Percentiles rank a stretch among this genome's conserved stretches.
phyloP scores from a whole-genome alignment of 2,329 filamentous ascomycete species.

The Ceratocystiopsis sp. region DNA sequence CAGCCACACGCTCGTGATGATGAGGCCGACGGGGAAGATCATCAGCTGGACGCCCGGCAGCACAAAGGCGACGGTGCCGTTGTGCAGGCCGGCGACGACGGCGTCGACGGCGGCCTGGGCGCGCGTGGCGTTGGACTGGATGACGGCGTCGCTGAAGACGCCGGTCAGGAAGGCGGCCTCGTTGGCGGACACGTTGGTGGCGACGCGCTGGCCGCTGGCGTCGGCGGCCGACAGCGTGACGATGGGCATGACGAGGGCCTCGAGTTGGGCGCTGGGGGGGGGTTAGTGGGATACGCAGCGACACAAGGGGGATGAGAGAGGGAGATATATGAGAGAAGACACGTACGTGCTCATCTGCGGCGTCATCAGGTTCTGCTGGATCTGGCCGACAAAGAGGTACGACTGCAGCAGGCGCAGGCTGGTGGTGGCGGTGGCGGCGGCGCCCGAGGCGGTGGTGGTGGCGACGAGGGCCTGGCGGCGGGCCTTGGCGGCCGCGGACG shows the following conservation, averaged over 20 bases:
- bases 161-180: slow-evolving; percentile 57
- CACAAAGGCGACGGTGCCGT: slow-evolving; percentile 45
- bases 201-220: slow-evolving; percentile 31
- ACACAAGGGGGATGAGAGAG: not conserved
- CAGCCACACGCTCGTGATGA: slow-evolving; percentile 48
- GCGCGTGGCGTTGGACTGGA: slow-evolving; percentile 31
- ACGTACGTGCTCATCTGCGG: slow-evolving; percentile 44
- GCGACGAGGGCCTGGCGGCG: slow-evolving; percentile 15
- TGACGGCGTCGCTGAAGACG: slow-evolving; percentile 43
- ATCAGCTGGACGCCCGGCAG: slow-evolving; percentile 51
- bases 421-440: slow-evolving; percentile 5
- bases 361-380: slow-evolving; percentile 39
- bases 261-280: slow-evolving; percentile 32
- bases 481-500: slow-evolving; percentile 11
- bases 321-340: not conserved
- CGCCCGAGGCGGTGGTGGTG: slow-evolving; percentile 11
- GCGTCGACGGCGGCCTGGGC: slow-evolving; percentile 34
- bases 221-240: slow-evolving; percentile 47
- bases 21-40: slow-evolving; percentile 52
- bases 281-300: not conserved
- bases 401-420: slow-evolving; percentile 35
- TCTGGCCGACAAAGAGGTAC: slow-evolving; percentile 52
- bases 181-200: slow-evolving; percentile 49
- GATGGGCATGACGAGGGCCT: slow-evolving; percentile 48
- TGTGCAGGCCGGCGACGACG: slow-evolving; percentile 25